phyloP scores from a whole-genome alignment of 2,329 filamentous ascomycete genomes.

The Lasiodiplodia hormozganensis region DNA sequence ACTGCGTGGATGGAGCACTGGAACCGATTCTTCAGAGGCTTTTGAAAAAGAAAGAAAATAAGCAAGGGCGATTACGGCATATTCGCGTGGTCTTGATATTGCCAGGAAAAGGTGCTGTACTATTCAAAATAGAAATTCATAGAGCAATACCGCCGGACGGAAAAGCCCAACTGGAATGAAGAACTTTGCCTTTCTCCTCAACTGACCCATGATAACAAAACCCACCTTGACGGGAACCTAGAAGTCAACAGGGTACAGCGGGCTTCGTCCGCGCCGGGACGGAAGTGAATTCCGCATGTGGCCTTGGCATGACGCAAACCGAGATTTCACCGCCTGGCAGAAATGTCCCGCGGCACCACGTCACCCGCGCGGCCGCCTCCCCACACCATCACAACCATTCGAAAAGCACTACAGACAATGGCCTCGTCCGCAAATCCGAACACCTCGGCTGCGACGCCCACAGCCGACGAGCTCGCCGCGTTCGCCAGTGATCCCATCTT shows the following conservation, averaged over 20 bases:
- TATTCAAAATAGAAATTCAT: neutral
- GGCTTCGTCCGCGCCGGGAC: neutral
- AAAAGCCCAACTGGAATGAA: neutral
- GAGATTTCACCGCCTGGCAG: constrained; percentile 27
- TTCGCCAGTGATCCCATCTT: constrained; percentile 16
- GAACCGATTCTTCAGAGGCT: neutral
- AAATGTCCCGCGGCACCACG: neutral
- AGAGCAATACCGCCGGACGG: neutral
- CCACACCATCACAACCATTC: neutral
- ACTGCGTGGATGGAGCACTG: neutral
- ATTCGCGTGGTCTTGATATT: neutral
- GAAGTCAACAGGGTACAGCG: neutral
- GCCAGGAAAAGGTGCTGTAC: neutral
- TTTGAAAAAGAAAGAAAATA: neutral
- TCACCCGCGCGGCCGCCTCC: neutral
- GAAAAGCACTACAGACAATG: neutral
- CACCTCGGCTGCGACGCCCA: neutral
- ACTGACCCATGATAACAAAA: neutral
- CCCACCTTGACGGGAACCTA: neutral
- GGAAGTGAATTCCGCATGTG: neutral
- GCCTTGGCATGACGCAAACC: constrained; percentile 29
- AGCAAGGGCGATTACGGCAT: neutral
- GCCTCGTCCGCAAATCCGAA: neutral
- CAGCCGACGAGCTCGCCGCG: constrained; percentile 14
- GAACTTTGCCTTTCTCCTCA: neutral